Conservation (phyloP, 495 filamentous ascomycete species). For the Astrocystis sublimbata region DNA sequence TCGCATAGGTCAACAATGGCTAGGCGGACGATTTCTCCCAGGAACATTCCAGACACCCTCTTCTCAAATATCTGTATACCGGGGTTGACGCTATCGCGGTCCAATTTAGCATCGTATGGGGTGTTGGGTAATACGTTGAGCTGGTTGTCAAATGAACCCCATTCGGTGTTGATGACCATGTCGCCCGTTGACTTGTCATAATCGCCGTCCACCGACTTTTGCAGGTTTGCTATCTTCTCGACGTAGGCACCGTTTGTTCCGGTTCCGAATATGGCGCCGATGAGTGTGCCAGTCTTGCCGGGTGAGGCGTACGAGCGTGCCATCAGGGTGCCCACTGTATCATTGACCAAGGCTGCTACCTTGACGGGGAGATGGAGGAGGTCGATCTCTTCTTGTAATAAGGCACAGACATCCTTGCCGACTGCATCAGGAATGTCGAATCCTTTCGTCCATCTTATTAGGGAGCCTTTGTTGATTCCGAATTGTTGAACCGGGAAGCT, state of each 20-base stretch:
- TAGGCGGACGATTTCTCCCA: slow-evolving; percentile 88
- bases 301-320: slow-evolving; percentile 92
- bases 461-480: slow-evolving; percentile 88
- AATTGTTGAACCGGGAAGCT: slow-evolving; percentile 93
- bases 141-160: slow-evolving; percentile 97
- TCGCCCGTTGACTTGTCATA: slow-evolving; percentile 83
- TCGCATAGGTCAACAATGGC: slow-evolving; percentile 67
- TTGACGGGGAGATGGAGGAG: slow-evolving; percentile 81
- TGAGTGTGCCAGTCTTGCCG: slow-evolving; percentile 79
- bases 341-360: slow-evolving; percentile 93
- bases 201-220: slow-evolving; percentile 62
- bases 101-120: slow-evolving; percentile 75
- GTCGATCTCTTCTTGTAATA: slow-evolving; percentile 92
- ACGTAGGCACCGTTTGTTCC: slow-evolving; percentile 95
- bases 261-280: slow-evolving; percentile 93
- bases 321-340: slow-evolving; percentile 97
- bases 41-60: slow-evolving; percentile 95
- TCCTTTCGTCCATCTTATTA: slow-evolving; percentile 98
- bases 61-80: slow-evolving; percentile 99
- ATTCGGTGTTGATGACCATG: slow-evolving; percentile 98
- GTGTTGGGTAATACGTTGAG: slow-evolving; percentile 85
- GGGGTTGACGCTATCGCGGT: slow-evolving; percentile 82
- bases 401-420: slow-evolving; percentile 89
- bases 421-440: slow-evolving; percentile 92
- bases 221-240: slow-evolving; percentile 68